phyloP scores from a whole-genome alignment of 306 rosid genomes.

The Vigna mungo region DNA sequence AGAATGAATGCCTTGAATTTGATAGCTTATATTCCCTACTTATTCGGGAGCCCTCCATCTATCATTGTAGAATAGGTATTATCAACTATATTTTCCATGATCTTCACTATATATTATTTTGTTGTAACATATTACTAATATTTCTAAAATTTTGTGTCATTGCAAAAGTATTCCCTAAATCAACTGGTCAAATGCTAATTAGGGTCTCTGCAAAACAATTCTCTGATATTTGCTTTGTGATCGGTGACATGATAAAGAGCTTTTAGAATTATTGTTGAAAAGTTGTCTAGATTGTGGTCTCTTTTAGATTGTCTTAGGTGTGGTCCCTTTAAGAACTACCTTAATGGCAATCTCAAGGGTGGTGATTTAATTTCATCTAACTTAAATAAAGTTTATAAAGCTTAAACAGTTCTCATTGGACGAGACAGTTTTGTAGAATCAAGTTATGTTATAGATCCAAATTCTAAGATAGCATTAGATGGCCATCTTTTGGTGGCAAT shows the following conservation, averaged over 20 bases:
- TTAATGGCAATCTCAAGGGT: too few species aligned
- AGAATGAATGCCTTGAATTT: slow-evolving; percentile 3
- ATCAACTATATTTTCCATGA: not conserved
- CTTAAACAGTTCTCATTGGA: too few species aligned
- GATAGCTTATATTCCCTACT: not conserved
- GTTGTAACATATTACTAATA: slow-evolving; percentile 7
- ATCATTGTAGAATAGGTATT: slow-evolving; percentile 12
- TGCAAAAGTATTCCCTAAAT: slow-evolving; percentile 18
- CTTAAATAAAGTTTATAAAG: too few species aligned
- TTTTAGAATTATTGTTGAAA: not conserved
- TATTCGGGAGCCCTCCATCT: not conserved
- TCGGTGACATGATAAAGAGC: slow-evolving; percentile 3
- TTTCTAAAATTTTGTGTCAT: slow-evolving; percentile 22
- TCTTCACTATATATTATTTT: slow-evolving; percentile 9
- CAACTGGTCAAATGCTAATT: slow-evolving; percentile 9
- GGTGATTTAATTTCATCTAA: too few species aligned
- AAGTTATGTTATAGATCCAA: not conserved
- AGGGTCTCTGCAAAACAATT: not conserved
- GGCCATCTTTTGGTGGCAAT: too few species aligned
- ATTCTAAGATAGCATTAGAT: not conserved
- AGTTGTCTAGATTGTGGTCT: not conserved
- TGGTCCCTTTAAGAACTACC: too few species aligned
- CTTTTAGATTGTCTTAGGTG: not conserved
- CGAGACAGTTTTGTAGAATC: too few species aligned
- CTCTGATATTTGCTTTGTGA: slow-evolving; percentile 27